Base-by-base conservation (phyloP, 2,329 filamentous ascomycete species). In the Ophiostoma fasciatum region DNA sequence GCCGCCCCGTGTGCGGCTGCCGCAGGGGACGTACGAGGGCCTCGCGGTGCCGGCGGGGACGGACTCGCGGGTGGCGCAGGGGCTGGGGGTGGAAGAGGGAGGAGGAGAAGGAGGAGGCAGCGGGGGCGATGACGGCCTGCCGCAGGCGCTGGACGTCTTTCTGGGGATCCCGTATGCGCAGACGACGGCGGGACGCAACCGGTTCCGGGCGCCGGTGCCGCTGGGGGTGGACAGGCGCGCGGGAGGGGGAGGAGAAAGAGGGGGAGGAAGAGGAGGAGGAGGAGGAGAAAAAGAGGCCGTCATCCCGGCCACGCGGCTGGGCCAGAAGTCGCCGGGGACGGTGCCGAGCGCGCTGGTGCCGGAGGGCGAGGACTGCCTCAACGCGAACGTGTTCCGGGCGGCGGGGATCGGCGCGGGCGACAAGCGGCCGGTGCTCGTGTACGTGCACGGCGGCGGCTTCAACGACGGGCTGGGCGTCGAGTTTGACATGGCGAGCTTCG, bases 401-500 rank as follows among this genome's bases (percentile, higher is more conserved):
- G 12, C 20, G 2, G 10, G 30, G 21, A 12, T 17, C 12, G 28
- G 38, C 14, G 28, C 26, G 23, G 29, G 25, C 29, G 19, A 4
- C 21, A 31, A 20, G 28, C 40, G 66, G 20, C 65, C 71, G 1
- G 67, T 74, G 12, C 51, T 69, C n/a, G 53, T 78, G 2, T 77
- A 74, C 48, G 54, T 79, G 22, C 74, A 78, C 48, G 74, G 74
- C 30, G 75, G 75, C 3, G 66, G 61, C 6, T 79, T 78, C 57
- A 67, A 76, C 57, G 61, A 63, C 47, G 62, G 70, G 26, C 46
- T 54, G 46, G 63, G 68, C 35, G 49, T 58, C 21, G 66, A 68
- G 56, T 63, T 77, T 38, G 66, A 80, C 48, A 69, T 78, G 42
- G 65, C 63, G 0, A 68, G 68, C 25, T 71, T 81, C 54, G 66